phyloP scores from a whole-genome alignment of 2,329 filamentous ascomycete genomes.

The Davidsoniella virescens region DNA sequence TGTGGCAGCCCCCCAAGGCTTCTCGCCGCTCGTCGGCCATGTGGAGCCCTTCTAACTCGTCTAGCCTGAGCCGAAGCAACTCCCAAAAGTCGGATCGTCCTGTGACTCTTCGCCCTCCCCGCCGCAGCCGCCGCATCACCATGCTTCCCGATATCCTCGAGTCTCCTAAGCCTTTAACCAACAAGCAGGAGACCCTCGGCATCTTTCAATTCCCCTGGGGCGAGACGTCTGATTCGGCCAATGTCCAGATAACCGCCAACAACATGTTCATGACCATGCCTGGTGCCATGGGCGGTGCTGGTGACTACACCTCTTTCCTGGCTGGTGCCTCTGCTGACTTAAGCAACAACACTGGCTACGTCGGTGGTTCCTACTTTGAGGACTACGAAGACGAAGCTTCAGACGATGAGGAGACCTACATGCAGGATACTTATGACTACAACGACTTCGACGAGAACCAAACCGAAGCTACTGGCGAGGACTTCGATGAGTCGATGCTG shows the following conservation, averaged over 20 bases:
- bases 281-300: constrained; percentile 30
- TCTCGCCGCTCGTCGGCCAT: constrained; percentile 16
- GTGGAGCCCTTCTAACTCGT: constrained; percentile 16
- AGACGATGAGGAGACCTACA: constrained; percentile 23
- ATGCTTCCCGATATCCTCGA: constrained; percentile 47
- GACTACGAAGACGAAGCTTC: constrained; percentile 39
- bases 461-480: constrained; percentile 28
- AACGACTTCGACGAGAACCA: constrained; percentile 21
- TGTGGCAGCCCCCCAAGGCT: constrained; percentile 22
- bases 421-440: constrained; percentile 18
- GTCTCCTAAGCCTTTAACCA: constrained; percentile 40
- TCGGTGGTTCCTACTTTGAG: constrained; percentile 38
- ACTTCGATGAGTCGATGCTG: constrained; percentile 44
- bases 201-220: constrained; percentile 54
- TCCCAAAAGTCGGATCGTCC: constrained; percentile 23
- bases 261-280: constrained; percentile 31
- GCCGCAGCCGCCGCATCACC: constrained; percentile 40
- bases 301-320: constrained; percentile 19
- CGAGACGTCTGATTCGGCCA: constrained; percentile 41
- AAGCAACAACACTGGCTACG: constrained; percentile 22
- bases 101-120: constrained; percentile 35
- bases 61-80: constrained; percentile 12
- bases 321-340: constrained; percentile 19
- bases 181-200: constrained; percentile 42
- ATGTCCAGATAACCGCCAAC: constrained; percentile 22